These are phyloP conservation scores for Thelonectria discophora DNA, from an alignment of 2,329 filamentous ascomycete genomes.

Conservation along the genomic window DNA sequence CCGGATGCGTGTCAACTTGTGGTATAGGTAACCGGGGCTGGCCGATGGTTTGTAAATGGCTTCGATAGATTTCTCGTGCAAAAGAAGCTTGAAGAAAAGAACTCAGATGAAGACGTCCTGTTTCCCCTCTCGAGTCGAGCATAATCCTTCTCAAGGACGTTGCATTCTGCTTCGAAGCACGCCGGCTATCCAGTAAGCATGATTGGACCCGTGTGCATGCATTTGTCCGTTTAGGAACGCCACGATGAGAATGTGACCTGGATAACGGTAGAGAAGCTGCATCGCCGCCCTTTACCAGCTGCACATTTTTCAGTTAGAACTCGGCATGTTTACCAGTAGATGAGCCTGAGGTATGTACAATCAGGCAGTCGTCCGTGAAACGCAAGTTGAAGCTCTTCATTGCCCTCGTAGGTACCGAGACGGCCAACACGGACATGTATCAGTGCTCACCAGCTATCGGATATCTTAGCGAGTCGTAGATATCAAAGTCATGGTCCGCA, in stretches of 20 bases:
- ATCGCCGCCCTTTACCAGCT: no score
- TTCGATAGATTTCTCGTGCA: background rate
- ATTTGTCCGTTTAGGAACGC: background rate
- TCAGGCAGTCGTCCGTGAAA: no score
- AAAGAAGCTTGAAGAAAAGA: background rate
- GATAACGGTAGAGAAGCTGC: no score
- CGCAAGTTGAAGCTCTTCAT: background rate
- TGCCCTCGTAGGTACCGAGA: no score
- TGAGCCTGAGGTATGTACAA: no score
- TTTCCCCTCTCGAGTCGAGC: background rate
- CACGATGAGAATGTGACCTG: background rate
- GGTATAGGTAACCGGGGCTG: background rate
- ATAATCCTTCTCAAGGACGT: background rate
- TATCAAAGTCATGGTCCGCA: no score
- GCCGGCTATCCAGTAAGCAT: background rate
- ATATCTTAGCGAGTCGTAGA: no score
- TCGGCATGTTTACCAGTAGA: no score
- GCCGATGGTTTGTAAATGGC: background rate
- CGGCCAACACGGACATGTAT: no score
- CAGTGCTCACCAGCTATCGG: no score
- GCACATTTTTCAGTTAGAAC: no score
- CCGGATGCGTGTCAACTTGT: constrained; percentile 42
- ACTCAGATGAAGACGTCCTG: background rate
- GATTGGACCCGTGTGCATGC: background rate
- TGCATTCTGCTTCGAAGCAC: background rate